Evolutionary conservation across 2,329 filamentous ascomycete species (phyloP), one percentile per base, ranked within the genome.

Genomic region (Knufia petricola): DNA sequence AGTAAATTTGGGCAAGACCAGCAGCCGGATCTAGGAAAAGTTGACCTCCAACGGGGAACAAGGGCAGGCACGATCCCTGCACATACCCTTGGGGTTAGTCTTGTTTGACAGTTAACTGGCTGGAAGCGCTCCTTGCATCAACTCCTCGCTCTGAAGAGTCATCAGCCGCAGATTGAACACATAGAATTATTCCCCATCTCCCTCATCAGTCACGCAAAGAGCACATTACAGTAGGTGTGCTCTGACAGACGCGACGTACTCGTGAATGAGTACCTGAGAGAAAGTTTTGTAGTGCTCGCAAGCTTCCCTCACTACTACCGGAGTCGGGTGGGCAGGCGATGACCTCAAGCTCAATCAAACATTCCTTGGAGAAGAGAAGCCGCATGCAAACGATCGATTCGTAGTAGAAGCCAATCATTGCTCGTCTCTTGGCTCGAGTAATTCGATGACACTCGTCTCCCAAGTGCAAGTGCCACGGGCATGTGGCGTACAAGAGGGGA

Each of bases 101-200:
- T n/a, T 17, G 13, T 36, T 21, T 46, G 7, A 13, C 15, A 20
- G 9, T n/a, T 46, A 30, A 46, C 42, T 46, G 28, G 42, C 12
- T 44, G 31, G 31, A 41, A 45, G 6, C 15, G 21, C 19, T 23
- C 31, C 19, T 36, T 36, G 30, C 28, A 37, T 26, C 28, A n/a
- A 31, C 20, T 46, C 15, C 20, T 41, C 30, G 2, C 19, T 23
- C 23, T 23, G 28, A 46, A 36, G 42, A 46, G 42, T 46, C 42
- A 46, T 36, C 31, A 21, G 15, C n/a, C 23, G 30, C 42, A 21
- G 10, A 23, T 7, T 10, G 9, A 21, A 17, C 37, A 30, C 31
- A 46, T 20, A 23, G 4, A 10, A 20, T 36, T 19, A 17, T 36
- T 3, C 19, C 41, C 31, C 24, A 9, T 10, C 24, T n/a, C 32